Percentiles rank a stretch among this genome's conserved stretches.
Evolutionary conservation across 306 rosid genomes (phyloP).

Genomic region (Cicer cuneatum): DNA sequence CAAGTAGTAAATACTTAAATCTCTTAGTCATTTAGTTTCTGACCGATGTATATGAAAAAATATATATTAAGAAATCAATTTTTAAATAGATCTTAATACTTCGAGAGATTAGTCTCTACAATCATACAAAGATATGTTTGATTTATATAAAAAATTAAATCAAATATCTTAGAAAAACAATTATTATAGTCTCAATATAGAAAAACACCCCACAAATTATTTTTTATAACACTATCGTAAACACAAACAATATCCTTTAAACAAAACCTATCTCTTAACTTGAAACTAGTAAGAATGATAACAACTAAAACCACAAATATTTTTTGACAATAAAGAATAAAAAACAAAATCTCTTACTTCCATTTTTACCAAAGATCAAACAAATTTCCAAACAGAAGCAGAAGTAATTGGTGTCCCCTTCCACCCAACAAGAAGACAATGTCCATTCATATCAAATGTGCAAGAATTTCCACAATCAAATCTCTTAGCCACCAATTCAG

Average conservation of each 20-base stretch:
- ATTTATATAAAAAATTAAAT: no score
- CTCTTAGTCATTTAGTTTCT: no score
- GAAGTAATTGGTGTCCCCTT: constrained; percentile 71
- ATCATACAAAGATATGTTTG: no score
- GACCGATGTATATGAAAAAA: no score
- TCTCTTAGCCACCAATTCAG: constrained; percentile 51
- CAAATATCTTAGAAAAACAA: background rate
- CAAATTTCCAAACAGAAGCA: constrained; percentile 71
- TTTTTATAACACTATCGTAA: background rate
- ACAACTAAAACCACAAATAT: background rate
- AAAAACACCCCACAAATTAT: background rate
- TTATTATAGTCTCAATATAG: background rate
- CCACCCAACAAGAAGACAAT: constrained; percentile 62
- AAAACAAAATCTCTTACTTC: background rate
- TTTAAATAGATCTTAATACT: no score
- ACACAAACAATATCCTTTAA: background rate
- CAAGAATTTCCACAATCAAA: constrained; percentile 54
- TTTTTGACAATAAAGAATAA: background rate
- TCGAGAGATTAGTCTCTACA: no score
- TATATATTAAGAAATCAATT: no score
- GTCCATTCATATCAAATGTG: constrained; percentile 55
- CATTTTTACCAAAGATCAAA: constrained; percentile 14
- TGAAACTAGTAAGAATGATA: background rate
- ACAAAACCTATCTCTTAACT: background rate
- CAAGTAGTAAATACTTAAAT: no score